phyloP scores from a whole-genome alignment of 148 eudicot species.

The Arctostaphylos glauca region DNA sequence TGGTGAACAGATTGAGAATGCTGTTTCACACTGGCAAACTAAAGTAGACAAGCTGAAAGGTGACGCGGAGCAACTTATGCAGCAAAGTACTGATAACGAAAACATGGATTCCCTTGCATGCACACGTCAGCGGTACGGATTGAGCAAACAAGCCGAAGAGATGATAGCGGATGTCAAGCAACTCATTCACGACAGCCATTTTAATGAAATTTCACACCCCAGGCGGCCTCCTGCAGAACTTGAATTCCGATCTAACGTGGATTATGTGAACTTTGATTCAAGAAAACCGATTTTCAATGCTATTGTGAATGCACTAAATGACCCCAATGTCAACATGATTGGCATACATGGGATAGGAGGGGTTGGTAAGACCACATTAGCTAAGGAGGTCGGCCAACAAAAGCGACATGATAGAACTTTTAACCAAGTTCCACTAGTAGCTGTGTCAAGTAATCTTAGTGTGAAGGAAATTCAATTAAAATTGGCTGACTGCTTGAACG shows the following conservation, averaged over 20 bases:
- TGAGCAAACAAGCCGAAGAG: too few species aligned
- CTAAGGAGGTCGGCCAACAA: not conserved
- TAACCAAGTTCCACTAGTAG: not conserved
- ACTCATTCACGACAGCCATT: too few species aligned
- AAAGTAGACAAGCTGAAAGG: too few species aligned
- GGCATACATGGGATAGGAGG: not conserved
- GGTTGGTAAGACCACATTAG: not conserved
- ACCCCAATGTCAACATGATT: not conserved
- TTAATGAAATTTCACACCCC: not conserved
- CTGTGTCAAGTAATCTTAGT: not conserved
- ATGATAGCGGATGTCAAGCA: too few species aligned
- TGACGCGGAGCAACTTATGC: too few species aligned
- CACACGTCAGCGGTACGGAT: too few species aligned
- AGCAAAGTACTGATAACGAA: too few species aligned
- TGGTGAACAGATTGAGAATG: too few species aligned
- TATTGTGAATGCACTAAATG: not conserved
- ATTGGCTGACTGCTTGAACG: not conserved
- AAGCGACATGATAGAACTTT: not conserved
- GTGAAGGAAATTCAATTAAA: not conserved
- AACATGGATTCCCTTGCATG: too few species aligned
- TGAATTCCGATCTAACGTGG: not conserved
- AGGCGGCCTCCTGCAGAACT: not conserved
- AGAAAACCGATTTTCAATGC: not conserved
- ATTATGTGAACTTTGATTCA: not conserved
- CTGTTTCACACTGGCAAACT: too few species aligned